Evolutionary conservation across 164 flowering plant genomes (phyloP), one percentile per base, ranked within the genome.

Genomic region (Platanus orientalis): DNA sequence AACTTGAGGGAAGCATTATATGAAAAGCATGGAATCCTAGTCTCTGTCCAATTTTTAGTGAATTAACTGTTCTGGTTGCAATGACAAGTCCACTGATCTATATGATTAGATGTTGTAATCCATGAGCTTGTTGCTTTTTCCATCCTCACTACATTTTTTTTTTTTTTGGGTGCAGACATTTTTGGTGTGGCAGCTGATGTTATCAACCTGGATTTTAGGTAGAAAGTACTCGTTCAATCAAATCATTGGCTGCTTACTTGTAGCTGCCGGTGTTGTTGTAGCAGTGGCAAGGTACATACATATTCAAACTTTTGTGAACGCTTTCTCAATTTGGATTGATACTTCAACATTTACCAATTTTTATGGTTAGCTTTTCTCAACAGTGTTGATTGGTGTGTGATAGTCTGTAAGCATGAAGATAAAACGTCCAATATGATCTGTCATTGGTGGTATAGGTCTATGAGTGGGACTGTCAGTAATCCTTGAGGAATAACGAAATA

Each of bases 111-210:
- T n/a, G n/a, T n/a, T n/a, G n/a, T 36, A 36, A 36, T 36, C 42
- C 10, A 36, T 36, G n/a, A 36, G 9, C 14, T 20, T 9, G 28
- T 63, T 34, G 23, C 26, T 27, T 55, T 47, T 23, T 25, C 50
- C 42, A 21, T 61, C n/a, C 62, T 54, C 48, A 24, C 36, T 30
- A 47, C 29, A 12, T 0, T 2, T 16, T 30, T 60, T 66, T 12
- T 42, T 1, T 62, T 44, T 26, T 2, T 59, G 55, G 66, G 50
- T 74, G 81, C 96, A 92, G 98, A 86, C 89, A 26, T 89, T 89
- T 81, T 71, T 92, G 78, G 94, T 89, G 64, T 92, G 98, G 98
- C 98, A 92, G 73, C 79, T 92, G 70, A 47, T 58, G 45, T 80
- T 92, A 64, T 86, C 98, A 27, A 48, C 73, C 26, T 26, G 86